These are phyloP conservation scores for Blastobotrys raffinosifermentans DNA, from an alignment of 1,139 yeast genomes.

Conservation along the genomic window DNA sequence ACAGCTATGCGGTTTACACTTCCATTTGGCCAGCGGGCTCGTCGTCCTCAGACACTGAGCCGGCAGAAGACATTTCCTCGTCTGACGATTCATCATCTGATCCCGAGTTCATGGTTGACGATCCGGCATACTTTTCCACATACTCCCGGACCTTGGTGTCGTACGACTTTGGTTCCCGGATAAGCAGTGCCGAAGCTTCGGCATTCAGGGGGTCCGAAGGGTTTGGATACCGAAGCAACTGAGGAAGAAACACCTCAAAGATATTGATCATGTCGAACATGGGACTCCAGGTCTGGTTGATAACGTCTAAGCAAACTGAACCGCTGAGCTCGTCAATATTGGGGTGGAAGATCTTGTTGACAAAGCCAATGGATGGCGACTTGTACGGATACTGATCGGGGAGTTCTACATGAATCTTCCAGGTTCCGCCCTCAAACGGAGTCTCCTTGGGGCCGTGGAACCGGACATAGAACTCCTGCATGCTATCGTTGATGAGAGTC, in stretches of 20 bases:
- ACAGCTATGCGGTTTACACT: constrained; percentile 20
- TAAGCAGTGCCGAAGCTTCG: constrained; percentile 79
- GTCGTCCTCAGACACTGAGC: constrained; percentile 43
- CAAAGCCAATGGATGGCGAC: constrained; percentile 93
- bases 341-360: constrained; percentile 89
- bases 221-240: constrained; percentile 83
- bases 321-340: constrained; percentile 74
- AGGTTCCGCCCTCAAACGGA: constrained; percentile 83
- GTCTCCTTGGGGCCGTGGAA: constrained; percentile 86
- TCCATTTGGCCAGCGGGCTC: constrained; percentile 40
- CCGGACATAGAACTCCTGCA: constrained; percentile 85
- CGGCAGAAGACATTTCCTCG: constrained; percentile 42
- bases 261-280: constrained; percentile 80
- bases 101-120: constrained; percentile 32
- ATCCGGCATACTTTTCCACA: constrained; percentile 68
- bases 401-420: constrained; percentile 89
- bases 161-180: constrained; percentile 64
- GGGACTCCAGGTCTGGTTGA: constrained; percentile 98
- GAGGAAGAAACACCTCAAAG: constrained; percentile 91
- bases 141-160: constrained; percentile 64
- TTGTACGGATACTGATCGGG: constrained; percentile 96
- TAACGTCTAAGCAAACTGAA: constrained; percentile 91
- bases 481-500: constrained; percentile 73
- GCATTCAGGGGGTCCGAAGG: constrained; percentile 92
- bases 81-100: constrained; percentile 36